Conservation (phyloP, 176 grass and related monocot species). For the Phoenix dactylifera region DNA sequence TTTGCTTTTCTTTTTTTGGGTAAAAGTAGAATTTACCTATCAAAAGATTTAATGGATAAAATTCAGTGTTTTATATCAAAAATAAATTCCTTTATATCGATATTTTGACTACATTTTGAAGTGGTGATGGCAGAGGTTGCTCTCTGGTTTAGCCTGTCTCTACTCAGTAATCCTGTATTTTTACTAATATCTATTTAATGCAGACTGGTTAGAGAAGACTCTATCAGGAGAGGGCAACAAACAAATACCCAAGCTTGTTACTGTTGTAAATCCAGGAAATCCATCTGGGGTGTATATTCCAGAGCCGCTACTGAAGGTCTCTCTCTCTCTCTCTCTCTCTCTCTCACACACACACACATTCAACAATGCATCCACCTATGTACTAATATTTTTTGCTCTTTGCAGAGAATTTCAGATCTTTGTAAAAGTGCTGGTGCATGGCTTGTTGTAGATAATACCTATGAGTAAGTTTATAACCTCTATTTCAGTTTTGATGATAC, state of each 20-base stretch:
- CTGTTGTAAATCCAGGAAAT: constrained; percentile 97
- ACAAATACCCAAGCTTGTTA: constrained; percentile 80
- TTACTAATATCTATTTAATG: constrained; percentile 25
- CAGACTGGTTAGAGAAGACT: constrained; percentile 80
- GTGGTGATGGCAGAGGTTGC: too few relatives aligned
- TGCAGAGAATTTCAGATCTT: constrained; percentile 83
- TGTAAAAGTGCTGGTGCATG: constrained; percentile 73
- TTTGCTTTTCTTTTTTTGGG: too few relatives aligned
- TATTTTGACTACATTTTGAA: too few relatives aligned
- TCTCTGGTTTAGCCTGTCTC: too few relatives aligned
- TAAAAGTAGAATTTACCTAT: too few relatives aligned
- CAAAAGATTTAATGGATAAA: too few relatives aligned
- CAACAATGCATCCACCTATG: too few relatives aligned
- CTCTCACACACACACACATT: too few relatives aligned
- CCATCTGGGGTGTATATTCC: constrained; percentile 77
- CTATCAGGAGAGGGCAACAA: constrained; percentile 37
- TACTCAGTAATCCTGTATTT: neutral
- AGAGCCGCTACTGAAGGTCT: constrained; percentile 50
- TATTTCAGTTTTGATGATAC: too few relatives aligned
- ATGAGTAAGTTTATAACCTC: constrained; percentile 59
- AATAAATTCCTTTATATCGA: too few relatives aligned
- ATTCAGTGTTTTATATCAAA: too few relatives aligned
- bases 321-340: neutral
- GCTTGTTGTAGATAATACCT: constrained; percentile 97
- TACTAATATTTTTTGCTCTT: constrained; percentile 3